Percentiles rank a stretch among this genome's conserved stretches.
These are phyloP conservation scores for Aspergillus saccharolyticus DNA, from an alignment of 495 filamentous ascomycete species.

Conservation along the genomic window DNA sequence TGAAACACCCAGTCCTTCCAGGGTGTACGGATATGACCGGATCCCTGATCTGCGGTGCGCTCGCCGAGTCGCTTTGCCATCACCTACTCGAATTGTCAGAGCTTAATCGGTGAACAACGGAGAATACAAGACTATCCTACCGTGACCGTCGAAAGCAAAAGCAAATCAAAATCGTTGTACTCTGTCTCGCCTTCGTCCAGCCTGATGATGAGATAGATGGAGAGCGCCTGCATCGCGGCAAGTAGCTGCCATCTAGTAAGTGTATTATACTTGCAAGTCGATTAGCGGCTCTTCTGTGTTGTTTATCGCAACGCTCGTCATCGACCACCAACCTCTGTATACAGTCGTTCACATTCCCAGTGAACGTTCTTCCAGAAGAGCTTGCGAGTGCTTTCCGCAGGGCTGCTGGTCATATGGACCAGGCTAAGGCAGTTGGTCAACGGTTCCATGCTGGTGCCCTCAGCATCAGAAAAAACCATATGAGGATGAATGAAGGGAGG, in stretches of 20 bases:
- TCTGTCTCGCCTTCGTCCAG: conserved; percentile 43
- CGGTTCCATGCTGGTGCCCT: conserved; percentile 32
- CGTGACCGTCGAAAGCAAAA: too few relatives aligned
- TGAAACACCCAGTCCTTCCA: conserved; percentile 36
- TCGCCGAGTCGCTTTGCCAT: too few relatives aligned
- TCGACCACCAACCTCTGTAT: conserved; percentile 28
- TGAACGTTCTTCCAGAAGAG: conserved; percentile 43
- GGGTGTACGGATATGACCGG: too few relatives aligned
- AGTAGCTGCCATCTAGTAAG: conserved; percentile 36
- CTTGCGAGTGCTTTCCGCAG: conserved; percentile 19
- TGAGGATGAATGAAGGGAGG: too few relatives aligned
- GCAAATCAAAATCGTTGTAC: conserved; percentile 3
- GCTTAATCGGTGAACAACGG: too few relatives aligned
- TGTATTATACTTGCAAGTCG: conserved; percentile 17
- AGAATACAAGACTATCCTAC: too few relatives aligned
- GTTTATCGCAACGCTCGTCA: too few relatives aligned
- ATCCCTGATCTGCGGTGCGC: too few relatives aligned
- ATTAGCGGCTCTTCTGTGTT: too few relatives aligned
- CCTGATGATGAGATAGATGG: conserved; percentile 38
- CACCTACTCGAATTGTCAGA: too few relatives aligned
- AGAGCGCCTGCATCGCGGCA: conserved; percentile 39
- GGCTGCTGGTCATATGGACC: too few relatives aligned
- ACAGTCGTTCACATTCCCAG: conserved; percentile 40
- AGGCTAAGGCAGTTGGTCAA: conserved; percentile 32
- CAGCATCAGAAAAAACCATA: background rate